Base-by-base conservation (phyloP, 768 basidiomycete species). In the Leucocoprinus birnbaumii region DNA sequence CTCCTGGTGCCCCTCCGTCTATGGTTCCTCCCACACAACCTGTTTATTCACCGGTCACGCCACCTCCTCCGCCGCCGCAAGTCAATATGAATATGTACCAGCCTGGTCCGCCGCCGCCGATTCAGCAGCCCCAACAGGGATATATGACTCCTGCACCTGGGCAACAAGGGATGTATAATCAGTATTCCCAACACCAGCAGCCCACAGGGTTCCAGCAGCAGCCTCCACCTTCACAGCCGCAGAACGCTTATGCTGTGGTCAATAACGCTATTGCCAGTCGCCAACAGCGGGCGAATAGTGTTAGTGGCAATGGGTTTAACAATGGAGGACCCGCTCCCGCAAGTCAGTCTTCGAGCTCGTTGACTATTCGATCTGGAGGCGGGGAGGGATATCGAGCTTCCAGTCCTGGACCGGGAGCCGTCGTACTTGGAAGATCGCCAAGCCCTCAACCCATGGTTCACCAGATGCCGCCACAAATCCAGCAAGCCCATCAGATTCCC, bases 371-470 rank as follows among this genome's bases (percentile, higher is more conserved):
- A 38, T 10, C 9, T 3, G 42, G 42, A 16, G 27, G 42, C 22
- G 42, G 42, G 14, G 52, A 44, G 9, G 52, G 52, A n/a, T 53
- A 46, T 53, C 35, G 52, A 37, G 34, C 44, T 46, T 73, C 16
- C 65, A 75, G 24, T 70, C 75, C 52, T 13, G 52, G 24, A 68
- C 75, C 52, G 10, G 52, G 6, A 13, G 51, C 41, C 10, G 41
- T 21, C 9, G 27, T 43, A 9, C 26, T 73, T 51, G 59, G 70
- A 38, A 72, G 80, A 38, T 77, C 81, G 40, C 82, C 52, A 31
- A 53, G 52, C 18, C 52, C 52, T 14, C 52, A 53, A 25, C 31
- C 52, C 13, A 5, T 37, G 14, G 50, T 40, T 19, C 50, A 51
- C 7, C 44, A 42, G 26, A 31, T 31, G 25, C 41, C 25, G 21